phyloP scores from a whole-genome alignment of 208 protist genomes.

The Leishmania guyanensis region DNA sequence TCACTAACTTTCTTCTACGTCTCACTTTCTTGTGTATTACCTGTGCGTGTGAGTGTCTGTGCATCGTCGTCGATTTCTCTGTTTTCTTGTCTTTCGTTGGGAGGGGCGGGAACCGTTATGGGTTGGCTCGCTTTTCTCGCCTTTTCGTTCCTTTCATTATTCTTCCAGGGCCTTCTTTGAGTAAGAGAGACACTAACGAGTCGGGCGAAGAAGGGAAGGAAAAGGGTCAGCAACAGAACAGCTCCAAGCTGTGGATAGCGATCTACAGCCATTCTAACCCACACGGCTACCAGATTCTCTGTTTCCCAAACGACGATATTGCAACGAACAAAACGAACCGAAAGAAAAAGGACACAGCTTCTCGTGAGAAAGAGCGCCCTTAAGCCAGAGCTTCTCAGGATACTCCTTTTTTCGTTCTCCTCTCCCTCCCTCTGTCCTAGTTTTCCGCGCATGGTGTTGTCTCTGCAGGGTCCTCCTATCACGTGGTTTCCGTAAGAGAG shows the following conservation, averaged over 20 bases:
- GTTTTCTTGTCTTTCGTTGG: conserved; percentile 1
- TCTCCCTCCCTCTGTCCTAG: neutral
- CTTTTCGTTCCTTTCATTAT: neutral
- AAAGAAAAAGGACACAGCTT: neutral
- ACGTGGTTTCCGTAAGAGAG: neutral
- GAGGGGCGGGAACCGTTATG: neutral
- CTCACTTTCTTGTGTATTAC: neutral
- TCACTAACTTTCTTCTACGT: neutral
- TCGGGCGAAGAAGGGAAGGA: neutral
- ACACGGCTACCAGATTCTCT: neutral
- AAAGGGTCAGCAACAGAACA: neutral
- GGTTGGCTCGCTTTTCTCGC: conserved; percentile 7
- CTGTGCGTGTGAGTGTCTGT: neutral
- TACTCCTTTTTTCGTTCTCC: neutral
- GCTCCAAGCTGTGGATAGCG: neutral
- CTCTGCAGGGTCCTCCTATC: neutral
- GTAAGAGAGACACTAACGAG: neutral
- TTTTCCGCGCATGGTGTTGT: neutral
- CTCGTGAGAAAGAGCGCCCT: neutral
- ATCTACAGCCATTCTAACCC: neutral
- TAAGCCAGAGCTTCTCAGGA: neutral
- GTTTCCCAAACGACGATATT: neutral
- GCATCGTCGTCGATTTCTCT: neutral
- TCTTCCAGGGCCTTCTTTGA: neutral
- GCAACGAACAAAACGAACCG: neutral